These are phyloP conservation scores for Colletotrichum trifolii DNA, from an alignment of 2,329 filamentous ascomycete genomes.

Conservation along the genomic window DNA sequence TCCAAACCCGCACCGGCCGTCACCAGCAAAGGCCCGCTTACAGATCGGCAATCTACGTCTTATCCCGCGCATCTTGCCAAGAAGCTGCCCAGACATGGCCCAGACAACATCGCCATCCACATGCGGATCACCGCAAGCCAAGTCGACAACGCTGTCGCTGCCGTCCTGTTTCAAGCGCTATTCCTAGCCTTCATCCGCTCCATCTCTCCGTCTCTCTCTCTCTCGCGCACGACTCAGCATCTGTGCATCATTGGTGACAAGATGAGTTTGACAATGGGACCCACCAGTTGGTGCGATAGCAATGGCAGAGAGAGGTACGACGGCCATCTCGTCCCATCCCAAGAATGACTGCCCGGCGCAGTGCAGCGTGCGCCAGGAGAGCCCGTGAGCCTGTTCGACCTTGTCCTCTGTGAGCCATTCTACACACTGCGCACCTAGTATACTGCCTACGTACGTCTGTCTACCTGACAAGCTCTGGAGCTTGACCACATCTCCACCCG, in stretches of 20 bases:
- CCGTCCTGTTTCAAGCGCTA: constrained; percentile 38
- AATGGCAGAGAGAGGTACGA: constrained; percentile 1
- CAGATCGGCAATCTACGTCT: constrained; percentile 39
- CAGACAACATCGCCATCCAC: constrained; percentile 35
- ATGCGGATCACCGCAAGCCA: constrained; percentile 34
- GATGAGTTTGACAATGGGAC: constrained; percentile 31
- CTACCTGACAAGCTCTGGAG: constrained; percentile 28
- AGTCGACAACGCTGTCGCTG: constrained; percentile 35
- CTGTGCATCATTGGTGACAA: constrained; percentile 34
- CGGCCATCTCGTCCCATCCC: constrained; percentile 1
- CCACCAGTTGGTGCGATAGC: constrained; percentile 16
- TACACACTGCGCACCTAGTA: constrained; percentile 15
- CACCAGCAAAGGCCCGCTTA: constrained; percentile 14
- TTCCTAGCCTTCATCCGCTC: constrained; percentile 34
- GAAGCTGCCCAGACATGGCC: constrained; percentile 36
- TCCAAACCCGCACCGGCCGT: constrained; percentile 31
- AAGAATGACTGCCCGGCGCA: too few relatives aligned
- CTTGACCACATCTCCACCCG: constrained; percentile 20
- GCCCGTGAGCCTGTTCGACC: too few relatives aligned
- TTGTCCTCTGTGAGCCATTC: constrained; percentile 7
- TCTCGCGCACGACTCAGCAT: constrained; percentile 21
- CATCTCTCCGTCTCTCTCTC: too few relatives aligned
- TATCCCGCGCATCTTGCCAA: constrained; percentile 38
- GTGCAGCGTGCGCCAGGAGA: too few relatives aligned
- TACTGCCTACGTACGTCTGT: constrained; percentile 16